Conservation (phyloP, 2,329 filamentous ascomycete genomes). For the Malbranchea zuffiana region DNA sequence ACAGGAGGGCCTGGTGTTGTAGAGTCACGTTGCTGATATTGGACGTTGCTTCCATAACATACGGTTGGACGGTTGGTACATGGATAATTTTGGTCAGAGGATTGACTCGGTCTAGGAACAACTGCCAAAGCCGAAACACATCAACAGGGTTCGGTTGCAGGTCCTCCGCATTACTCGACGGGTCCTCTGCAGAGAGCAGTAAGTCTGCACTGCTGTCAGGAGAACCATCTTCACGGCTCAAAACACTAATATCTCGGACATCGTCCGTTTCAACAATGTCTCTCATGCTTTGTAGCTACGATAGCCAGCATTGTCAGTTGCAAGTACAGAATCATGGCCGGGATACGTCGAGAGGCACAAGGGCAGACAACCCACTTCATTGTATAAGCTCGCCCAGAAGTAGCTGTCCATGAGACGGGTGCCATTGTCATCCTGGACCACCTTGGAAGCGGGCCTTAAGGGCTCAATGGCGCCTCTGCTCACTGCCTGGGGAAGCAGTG, state of each 20-base stretch:
- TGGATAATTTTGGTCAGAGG: conserved; percentile 62
- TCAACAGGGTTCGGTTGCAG: conserved; percentile 19
- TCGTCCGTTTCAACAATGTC: not conserved
- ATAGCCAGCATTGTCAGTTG: not conserved
- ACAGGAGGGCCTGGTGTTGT: conserved; percentile 35
- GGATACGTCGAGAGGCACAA: not conserved
- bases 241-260: no score
- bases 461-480: not conserved
- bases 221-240: not conserved
- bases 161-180: no score
- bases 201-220: conserved; percentile 5
- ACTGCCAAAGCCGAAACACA: conserved; percentile 62
- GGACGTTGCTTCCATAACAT: conserved; percentile 50
- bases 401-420: no score
- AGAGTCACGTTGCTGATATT: conserved; percentile 37
- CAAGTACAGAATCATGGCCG: not conserved
- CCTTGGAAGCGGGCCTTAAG: conserved; percentile 10
- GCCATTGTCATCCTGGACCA: no score
- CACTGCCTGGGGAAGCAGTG: no score
- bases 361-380: conserved; percentile 1
- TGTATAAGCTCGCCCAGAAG: conserved; percentile 34
- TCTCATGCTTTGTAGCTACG: not conserved
- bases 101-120: conserved; percentile 63
- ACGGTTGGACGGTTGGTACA: conserved; percentile 56
- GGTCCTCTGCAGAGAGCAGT: no score